Evolutionary conservation across 768 basidiomycete genomes (phyloP).

Genomic region (Pleurotus sapidus): DNA sequence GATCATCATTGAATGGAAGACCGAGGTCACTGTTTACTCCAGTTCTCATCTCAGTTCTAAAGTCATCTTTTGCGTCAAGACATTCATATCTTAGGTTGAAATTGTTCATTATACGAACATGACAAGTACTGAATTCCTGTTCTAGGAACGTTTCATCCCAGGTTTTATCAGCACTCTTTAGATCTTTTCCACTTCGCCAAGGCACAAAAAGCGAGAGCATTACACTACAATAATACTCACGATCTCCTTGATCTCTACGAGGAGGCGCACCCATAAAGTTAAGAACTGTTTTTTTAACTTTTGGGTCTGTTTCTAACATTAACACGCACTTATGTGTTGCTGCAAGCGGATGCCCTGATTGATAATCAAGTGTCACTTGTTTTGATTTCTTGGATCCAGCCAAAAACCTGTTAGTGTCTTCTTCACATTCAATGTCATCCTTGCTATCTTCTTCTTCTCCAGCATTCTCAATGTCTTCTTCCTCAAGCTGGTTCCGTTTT

Average conservation of each 20-base stretch:
- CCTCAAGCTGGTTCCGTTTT: background rate
- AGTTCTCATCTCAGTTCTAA: constrained; percentile 8
- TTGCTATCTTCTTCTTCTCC: background rate
- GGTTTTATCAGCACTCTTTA: constrained; percentile 13
- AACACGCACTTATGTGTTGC: background rate
- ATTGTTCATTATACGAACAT: constrained; percentile 21
- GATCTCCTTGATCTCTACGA: constrained; percentile 24
- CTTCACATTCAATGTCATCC: background rate
- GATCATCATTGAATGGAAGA: background rate
- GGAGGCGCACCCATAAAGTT: constrained; percentile 29
- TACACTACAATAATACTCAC: constrained; percentile 25
- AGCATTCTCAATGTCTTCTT: constrained; percentile 7
- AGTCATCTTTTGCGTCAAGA: constrained; percentile 31
- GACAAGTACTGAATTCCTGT: constrained; percentile 11
- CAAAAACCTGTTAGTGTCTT: background rate
- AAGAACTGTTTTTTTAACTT: constrained; percentile 11
- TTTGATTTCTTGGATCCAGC: background rate
- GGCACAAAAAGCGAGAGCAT: constrained; percentile 29
- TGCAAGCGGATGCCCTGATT: background rate
- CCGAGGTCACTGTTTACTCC: background rate
- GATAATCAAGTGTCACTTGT: background rate
- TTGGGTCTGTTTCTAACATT: background rate
- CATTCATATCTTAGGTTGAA: constrained; percentile 35
- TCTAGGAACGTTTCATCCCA: constrained; percentile 23
- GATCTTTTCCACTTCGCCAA: constrained; percentile 23